These are phyloP conservation scores for Phalaenopsis equestris DNA, from an alignment of 106 monocot species.

Conservation along the genomic window DNA sequence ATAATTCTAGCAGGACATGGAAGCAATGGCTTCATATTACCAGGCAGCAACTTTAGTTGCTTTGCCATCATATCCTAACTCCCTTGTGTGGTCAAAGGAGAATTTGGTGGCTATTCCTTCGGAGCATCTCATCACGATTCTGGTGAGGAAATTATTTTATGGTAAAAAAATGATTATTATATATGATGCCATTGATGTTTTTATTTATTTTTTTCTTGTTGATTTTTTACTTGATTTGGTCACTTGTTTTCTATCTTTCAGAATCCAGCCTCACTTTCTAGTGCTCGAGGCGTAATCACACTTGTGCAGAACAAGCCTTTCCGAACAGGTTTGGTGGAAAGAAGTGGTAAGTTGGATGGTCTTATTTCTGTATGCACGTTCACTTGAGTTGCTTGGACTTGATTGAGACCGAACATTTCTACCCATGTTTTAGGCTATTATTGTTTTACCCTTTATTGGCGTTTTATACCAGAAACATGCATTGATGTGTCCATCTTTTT, in stretches of 20 bases:
- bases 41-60: conserved; percentile 51
- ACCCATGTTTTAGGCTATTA: neutral
- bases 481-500: neutral
- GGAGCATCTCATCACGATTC: conserved; percentile 67
- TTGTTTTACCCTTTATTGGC: neutral
- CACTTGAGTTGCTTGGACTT: neutral
- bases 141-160: conserved; percentile 33
- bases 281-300: conserved; percentile 61
- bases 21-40: conserved; percentile 28
- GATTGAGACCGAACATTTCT: no score
- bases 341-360: conserved; percentile 39
- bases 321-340: conserved; percentile 43
- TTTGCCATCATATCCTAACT: conserved; percentile 69
- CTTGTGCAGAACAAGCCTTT: conserved; percentile 52
- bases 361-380: neutral
- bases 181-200: no score
- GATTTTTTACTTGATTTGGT: neutral
- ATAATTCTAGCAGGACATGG: neutral
- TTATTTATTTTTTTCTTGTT: no score
- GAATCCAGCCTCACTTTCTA: conserved; percentile 58
- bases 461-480: neutral
- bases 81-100: conserved; percentile 80
- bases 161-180: neutral
- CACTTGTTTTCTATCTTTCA: conserved; percentile 14
- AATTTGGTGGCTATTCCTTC: conserved; percentile 83